These are phyloP conservation scores for Mimosa pudica DNA, from an alignment of 306 rosid genomes.

Conservation along the genomic window DNA sequence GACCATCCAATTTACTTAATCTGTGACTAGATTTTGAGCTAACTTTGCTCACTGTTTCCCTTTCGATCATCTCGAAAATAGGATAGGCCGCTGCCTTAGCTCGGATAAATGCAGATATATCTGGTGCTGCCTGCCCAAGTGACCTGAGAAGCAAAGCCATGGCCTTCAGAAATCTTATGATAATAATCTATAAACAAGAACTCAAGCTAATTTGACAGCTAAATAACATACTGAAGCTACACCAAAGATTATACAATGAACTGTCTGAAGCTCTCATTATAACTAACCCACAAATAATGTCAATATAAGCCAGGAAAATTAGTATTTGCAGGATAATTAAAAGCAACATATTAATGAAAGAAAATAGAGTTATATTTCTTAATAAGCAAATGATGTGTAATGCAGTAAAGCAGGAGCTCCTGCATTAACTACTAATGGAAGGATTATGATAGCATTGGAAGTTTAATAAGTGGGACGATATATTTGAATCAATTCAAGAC, in stretches of 20 bases:
- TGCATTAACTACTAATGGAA: not conserved
- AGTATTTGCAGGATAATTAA: not conserved
- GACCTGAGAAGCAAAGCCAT: slow-evolving; percentile 56
- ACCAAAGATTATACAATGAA: not conserved
- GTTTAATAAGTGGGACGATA: too few relatives aligned
- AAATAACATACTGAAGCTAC: not conserved
- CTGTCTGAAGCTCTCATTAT: not conserved
- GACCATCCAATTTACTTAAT: slow-evolving; percentile 71
- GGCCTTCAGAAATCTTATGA: slow-evolving; percentile 21
- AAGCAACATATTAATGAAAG: not conserved
- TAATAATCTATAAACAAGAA: slow-evolving; percentile 20
- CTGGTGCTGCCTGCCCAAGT: slow-evolving; percentile 94
- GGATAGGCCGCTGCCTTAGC: slow-evolving; percentile 97
- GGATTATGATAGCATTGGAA: not conserved
- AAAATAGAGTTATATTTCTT: not conserved
- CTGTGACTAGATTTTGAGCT: slow-evolving; percentile 59
- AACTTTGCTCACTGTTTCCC: slow-evolving; percentile 65
- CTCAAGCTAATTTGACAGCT: not conserved
- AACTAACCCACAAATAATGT: not conserved
- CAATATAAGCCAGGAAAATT: not conserved
- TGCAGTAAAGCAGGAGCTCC: not conserved
- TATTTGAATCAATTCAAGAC: too few relatives aligned
- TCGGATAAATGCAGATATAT: slow-evolving; percentile 79
- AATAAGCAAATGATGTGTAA: not conserved
- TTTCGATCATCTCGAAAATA: slow-evolving; percentile 90